A percentile compares a stretch with the other conserved stretches of the same genome.
These are phyloP conservation scores for Trypanosoma lewisi DNA, from an alignment of 208 protist genomes.

Conservation along the genomic window DNA sequence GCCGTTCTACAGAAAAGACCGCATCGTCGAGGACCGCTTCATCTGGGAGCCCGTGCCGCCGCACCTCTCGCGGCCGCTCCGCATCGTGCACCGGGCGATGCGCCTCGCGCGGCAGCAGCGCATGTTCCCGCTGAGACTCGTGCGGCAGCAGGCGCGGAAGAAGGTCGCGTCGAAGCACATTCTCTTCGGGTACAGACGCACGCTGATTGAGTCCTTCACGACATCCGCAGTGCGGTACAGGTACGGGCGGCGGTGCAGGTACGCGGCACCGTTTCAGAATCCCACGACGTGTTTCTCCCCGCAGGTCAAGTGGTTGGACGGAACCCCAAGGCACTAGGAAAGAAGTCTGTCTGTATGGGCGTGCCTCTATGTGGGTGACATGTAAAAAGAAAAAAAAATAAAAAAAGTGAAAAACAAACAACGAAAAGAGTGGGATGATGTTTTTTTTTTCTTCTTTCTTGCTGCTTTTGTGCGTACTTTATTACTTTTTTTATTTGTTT, in stretches of 20 bases:
- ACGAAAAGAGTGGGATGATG: no score
- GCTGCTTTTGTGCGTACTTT: no score
- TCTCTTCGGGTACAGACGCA: constrained; percentile 59
- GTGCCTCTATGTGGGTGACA: not conserved
- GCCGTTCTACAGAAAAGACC: constrained; percentile 67
- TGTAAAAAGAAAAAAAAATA: not conserved
- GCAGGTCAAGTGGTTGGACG: constrained; percentile 2
- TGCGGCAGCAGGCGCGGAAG: constrained; percentile 33
- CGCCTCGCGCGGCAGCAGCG: constrained; percentile 54
- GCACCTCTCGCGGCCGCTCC: constrained; percentile 20
- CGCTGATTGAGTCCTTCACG: constrained; percentile 26
- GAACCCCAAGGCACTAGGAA: constrained; percentile 5
- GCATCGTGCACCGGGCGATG: constrained; percentile 55
- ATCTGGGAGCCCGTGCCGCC: constrained; percentile 19
- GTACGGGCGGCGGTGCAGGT: constrained; percentile 43
- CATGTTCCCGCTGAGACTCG: constrained; percentile 58
- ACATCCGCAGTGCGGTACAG: constrained; percentile 38
- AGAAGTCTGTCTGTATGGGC: not conserved
- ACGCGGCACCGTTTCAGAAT: constrained; percentile 46
- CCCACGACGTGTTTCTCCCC: constrained; percentile 46
- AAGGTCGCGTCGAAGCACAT: constrained; percentile 36
- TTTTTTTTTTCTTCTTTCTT: constrained; percentile 25
- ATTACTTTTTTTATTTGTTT: constrained; percentile 21
- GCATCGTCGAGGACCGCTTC: constrained; percentile 42
- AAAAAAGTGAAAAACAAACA: not conserved